These are phyloP conservation scores for Solanum pinnatisectum DNA, from an alignment of 257 asterid genomes.

Conservation along the genomic window DNA sequence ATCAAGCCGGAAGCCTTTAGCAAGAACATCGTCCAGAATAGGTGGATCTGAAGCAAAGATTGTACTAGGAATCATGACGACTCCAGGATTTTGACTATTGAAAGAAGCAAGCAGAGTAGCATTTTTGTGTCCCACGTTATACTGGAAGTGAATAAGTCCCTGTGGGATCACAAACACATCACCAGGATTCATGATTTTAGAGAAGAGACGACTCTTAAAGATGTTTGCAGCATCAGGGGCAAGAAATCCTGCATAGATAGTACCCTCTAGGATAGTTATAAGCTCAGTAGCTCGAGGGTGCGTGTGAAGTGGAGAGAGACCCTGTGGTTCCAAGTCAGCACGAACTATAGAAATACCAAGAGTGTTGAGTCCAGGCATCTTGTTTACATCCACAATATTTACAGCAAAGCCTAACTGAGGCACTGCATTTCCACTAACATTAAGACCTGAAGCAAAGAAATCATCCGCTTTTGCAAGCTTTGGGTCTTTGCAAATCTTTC, in stretches of 20 bases:
- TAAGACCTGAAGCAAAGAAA: slow-evolving; percentile 2
- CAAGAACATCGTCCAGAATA: not conserved
- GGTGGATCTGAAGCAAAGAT: not conserved
- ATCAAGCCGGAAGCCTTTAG: not conserved
- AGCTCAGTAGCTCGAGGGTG: slow-evolving; percentile 6
- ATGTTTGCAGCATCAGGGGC: not conserved
- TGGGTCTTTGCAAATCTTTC: not conserved
- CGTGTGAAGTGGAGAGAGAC: not conserved
- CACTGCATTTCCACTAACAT: not conserved
- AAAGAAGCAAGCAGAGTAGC: not conserved
- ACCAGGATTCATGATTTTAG: not conserved
- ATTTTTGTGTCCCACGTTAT: not conserved
- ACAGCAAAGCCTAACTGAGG: not conserved
- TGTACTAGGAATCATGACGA: not conserved
- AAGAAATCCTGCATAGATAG: not conserved
- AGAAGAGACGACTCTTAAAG: not conserved
- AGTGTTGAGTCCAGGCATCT: slow-evolving; percentile 4
- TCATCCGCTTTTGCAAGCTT: not conserved
- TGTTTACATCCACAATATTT: not conserved
- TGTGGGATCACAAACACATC: slow-evolving; percentile 4
- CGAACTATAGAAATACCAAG: slow-evolving; percentile 1
- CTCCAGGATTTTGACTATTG: slow-evolving; percentile 4
- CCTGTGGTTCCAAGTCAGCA: not conserved
- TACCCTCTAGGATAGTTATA: not conserved
- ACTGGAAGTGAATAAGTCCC: slow-evolving; percentile 2